phyloP scores from a whole-genome alignment of 2,329 filamentous ascomycete species.

The Nemania sp. region DNA sequence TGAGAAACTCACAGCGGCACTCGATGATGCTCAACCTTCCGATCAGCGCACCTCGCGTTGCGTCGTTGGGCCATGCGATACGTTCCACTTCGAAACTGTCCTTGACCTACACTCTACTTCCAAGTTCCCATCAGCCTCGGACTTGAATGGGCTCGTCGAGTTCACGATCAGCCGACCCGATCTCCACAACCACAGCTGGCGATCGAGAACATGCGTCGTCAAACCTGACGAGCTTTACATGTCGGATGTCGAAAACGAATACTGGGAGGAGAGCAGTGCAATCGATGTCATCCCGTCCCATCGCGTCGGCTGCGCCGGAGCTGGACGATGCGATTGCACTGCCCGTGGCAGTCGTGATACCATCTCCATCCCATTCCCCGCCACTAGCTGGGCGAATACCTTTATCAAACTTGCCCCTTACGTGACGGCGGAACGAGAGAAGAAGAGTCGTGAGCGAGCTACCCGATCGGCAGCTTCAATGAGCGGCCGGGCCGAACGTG shows the following conservation, averaged over 20 bases:
- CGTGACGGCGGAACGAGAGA: conserved; percentile 44
- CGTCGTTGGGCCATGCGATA: conserved; percentile 53
- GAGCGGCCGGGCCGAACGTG: conserved; percentile 34
- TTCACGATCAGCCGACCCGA: conserved; percentile 59
- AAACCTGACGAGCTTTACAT: conserved; percentile 60
- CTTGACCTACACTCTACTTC: conserved; percentile 62
- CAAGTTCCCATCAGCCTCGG: conserved; percentile 62
- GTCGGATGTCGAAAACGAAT: conserved; percentile 46
- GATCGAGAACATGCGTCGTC: conserved; percentile 62
- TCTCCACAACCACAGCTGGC: conserved; percentile 62
- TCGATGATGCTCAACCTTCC: conserved; percentile 49
- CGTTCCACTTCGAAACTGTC: conserved; percentile 66
- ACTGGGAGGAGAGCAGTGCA: conserved; percentile 54
- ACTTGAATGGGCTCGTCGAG: conserved; percentile 64
- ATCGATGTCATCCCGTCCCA: conserved; percentile 55
- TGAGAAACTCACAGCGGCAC: conserved; percentile 53
- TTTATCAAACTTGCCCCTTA: conserved; percentile 61
- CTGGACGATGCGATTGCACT: conserved; percentile 55
- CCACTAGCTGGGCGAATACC: conserved; percentile 62
- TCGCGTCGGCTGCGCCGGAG: conserved; percentile 54
- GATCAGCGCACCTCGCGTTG: conserved; percentile 42
- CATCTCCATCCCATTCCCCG: conserved; percentile 63
- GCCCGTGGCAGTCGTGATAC: conserved; percentile 49
- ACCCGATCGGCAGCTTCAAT: conserved; percentile 33
- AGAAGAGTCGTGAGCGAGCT: conserved; percentile 33